Percentiles rank a stretch among this genome's conserved stretches.
These are phyloP conservation scores for Lepraria neglecta DNA, from an alignment of 495 filamentous ascomycete genomes.

Conservation along the genomic window DNA sequence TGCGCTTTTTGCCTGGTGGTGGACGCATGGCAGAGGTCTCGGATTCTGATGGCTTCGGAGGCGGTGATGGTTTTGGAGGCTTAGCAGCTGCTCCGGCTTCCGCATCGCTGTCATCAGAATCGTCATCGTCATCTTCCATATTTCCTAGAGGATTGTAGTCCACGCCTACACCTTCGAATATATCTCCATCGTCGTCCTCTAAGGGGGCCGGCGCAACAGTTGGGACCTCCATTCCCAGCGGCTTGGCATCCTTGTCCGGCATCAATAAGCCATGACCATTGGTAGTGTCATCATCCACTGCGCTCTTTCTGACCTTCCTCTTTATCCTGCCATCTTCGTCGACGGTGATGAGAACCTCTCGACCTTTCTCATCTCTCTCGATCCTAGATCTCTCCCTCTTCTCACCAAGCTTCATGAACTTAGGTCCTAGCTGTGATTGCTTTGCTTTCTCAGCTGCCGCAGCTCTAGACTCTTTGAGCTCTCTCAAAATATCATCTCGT, in stretches of 20 bases:
- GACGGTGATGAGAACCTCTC: slow-evolving; percentile 78
- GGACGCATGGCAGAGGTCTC: not conserved
- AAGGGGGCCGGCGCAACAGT: slow-evolving; percentile 39
- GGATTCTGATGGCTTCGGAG: slow-evolving; percentile 6
- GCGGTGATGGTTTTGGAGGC: slow-evolving; percentile 34
- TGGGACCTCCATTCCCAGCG: slow-evolving; percentile 74
- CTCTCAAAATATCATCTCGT: slow-evolving; percentile 76
- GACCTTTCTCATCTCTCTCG: slow-evolving; percentile 66
- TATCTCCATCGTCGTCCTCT: slow-evolving; percentile 59
- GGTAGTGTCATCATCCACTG: slow-evolving; percentile 30
- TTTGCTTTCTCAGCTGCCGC: slow-evolving; percentile 52
- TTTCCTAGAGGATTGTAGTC: slow-evolving; percentile 86
- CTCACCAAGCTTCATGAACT: slow-evolving; percentile 75
- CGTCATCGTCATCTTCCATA: slow-evolving; percentile 48
- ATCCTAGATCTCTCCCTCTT: slow-evolving; percentile 59
- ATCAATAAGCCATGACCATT: slow-evolving; percentile 48
- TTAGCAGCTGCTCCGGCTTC: slow-evolving; percentile 35
- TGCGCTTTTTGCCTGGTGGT: slow-evolving; percentile 29
- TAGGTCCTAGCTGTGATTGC: slow-evolving; percentile 54
- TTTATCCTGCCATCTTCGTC: slow-evolving; percentile 85
- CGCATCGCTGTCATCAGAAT: slow-evolving; percentile 45
- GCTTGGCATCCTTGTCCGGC: slow-evolving; percentile 58
- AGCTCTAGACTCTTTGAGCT: slow-evolving; percentile 67
- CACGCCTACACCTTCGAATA: slow-evolving; percentile 79
- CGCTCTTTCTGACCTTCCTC: slow-evolving; percentile 64